Base-by-base conservation (phyloP, 2,329 filamentous ascomycete species). In the Setomelanomma holmii region DNA sequence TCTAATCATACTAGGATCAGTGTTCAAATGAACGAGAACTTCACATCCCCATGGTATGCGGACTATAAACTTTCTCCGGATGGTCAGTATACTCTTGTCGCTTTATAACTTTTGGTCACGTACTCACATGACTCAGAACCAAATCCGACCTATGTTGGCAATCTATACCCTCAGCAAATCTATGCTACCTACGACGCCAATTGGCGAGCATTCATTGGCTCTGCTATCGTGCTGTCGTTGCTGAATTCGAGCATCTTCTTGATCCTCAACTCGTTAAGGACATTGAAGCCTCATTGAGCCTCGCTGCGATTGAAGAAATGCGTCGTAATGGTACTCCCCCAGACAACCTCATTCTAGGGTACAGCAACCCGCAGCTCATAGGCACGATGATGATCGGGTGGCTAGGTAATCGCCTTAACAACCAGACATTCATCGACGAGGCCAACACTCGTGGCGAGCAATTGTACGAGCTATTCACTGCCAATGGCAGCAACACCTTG, bases 331-430 rank as follows among this genome's bases (percentile, higher is more conserved):
- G 76, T 2, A 72, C 72, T 1, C 76, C 63, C 34, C 76, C 75
- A 0, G 77, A 80, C 55, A 78, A 78, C 54, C 59, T 76, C 4
- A 73, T 70, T 6, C 55, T 76, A 0, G 75, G 63, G 0, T 79
- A 79, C 58, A 74, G 73, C 0, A 81, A 80, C 55, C 78, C 78
- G 1, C 63, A 38, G 1, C 63, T 78, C 24, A 79, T 79, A 76
- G 71, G 77, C 3, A 71, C 72, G 2, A 67, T 75, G 38, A 68
- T 68, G 2, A 72, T 76, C 2, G 75, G 76, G 8, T 79, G 77
- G 76, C 71, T 77, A n/a, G 77, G 77, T 1, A 47, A 67, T 3
- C 74, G 75, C 3, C 67, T 70, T 16, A 60, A 70, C 17, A 79
- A 79, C 56, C 16, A 71, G 17, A 71, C 64, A 0, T 69, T 77